A percentile compares a stretch with the other conserved stretches of the same genome.
Conservation (phyloP, 2,329 filamentous ascomycete genomes). For the Chalara sp. region DNA sequence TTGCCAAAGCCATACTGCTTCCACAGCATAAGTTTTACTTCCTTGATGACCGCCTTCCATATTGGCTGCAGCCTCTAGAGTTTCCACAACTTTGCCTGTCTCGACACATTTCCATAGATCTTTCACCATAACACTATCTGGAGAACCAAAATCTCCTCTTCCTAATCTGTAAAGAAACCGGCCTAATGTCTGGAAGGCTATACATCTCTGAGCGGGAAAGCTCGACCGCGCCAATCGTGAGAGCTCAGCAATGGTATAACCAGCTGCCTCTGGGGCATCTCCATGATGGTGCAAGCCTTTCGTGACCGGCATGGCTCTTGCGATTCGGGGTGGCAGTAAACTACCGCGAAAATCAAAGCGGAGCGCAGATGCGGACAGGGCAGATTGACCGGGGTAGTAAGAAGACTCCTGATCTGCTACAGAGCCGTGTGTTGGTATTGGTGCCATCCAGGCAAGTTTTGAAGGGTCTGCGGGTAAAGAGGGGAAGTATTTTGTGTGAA, state of each 20-base stretch:
- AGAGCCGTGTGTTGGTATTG: conserved; percentile 57
- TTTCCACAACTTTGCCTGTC: conserved; percentile 69
- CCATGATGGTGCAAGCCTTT: conserved; percentile 90
- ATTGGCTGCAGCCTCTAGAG: conserved; percentile 67
- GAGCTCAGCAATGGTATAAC: conserved; percentile 87
- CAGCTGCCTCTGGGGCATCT: conserved; percentile 84
- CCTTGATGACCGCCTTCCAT: conserved; percentile 66
- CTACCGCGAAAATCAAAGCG: conserved; percentile 84
- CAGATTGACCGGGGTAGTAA: conserved; percentile 72
- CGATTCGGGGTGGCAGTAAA: conserved; percentile 69
- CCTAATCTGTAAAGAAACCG: conserved; percentile 80
- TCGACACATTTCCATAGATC: conserved; percentile 80
- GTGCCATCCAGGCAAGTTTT: conserved; percentile 85
- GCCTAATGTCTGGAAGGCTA: conserved; percentile 87
- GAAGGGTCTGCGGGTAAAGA: conserved; percentile 77
- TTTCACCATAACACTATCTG: conserved; percentile 60
- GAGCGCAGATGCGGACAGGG: conserved; percentile 67
- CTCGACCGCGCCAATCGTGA: conserved; percentile 73
- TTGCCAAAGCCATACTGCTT: conserved; percentile 75
- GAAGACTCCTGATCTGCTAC: conserved; percentile 62
- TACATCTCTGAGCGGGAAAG: conserved; percentile 79
- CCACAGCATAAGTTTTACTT: conserved; percentile 75
- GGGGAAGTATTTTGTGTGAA: conserved; percentile 93
- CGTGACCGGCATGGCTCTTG: conserved; percentile 66
- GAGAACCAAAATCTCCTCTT: conserved; percentile 61